These are phyloP conservation scores for Hypoxylon sp. DNA, from an alignment of 2,329 filamentous ascomycete species.

Conservation along the genomic window DNA sequence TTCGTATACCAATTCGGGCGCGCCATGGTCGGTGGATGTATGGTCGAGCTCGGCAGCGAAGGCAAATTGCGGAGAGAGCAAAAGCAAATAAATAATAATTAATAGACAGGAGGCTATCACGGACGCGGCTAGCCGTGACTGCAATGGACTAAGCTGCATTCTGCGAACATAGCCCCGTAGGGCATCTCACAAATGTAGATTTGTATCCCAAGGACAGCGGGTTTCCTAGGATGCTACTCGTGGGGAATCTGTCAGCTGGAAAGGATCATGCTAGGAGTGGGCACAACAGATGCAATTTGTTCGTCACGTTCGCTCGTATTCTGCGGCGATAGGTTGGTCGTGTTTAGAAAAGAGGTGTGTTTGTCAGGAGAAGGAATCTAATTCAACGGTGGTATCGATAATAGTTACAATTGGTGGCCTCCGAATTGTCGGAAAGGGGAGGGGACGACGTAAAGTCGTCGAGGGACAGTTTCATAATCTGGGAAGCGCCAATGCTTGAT, in stretches of 20 bases:
- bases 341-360: constrained; percentile 3
- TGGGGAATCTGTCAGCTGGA: constrained; percentile 28
- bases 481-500: constrained; percentile 26
- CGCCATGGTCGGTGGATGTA: constrained; percentile 43
- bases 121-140: constrained; percentile 80
- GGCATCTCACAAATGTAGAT: constrained; percentile 49
- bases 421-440: constrained; percentile 33
- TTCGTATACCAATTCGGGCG: constrained; percentile 43
- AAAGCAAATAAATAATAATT: constrained; percentile 71
- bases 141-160: constrained; percentile 76
- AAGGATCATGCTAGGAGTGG: constrained; percentile 40
- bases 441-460: constrained; percentile 30
- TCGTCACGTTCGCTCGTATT: constrained; percentile 32
- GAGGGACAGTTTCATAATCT: constrained; percentile 42
- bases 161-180: constrained; percentile 61
- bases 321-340: constrained; percentile 8
- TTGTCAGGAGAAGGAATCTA: constrained; percentile 5
- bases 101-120: constrained; percentile 72
- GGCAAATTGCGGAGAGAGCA: constrained; percentile 72
- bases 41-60: constrained; percentile 69
- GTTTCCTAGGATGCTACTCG: constrained; percentile 15
- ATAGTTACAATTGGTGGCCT: constrained; percentile 19
- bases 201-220: constrained; percentile 32
- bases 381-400: constrained; percentile 10
- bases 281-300: constrained; percentile 19